Evolutionary conservation across 495 filamentous ascomycete genomes (phyloP).

Genomic region (Achaetomiella virescens): DNA sequence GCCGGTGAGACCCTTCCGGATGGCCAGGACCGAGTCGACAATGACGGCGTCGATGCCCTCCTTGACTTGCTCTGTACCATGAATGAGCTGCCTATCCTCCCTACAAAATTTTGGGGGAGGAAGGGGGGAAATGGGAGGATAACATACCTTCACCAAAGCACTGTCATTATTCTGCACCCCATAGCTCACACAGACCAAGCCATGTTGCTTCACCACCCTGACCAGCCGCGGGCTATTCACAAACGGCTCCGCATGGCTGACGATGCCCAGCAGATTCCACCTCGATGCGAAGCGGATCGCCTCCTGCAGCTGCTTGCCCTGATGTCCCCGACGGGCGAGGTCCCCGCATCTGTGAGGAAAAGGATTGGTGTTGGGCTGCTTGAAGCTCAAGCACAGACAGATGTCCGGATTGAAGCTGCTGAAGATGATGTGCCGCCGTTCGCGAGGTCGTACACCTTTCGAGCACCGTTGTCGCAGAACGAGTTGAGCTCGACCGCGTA

Average conservation of each 20-base stretch:
- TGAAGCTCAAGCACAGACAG: slow-evolving; percentile 87
- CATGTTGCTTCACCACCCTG: slow-evolving; percentile 90
- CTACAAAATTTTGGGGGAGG: not conserved
- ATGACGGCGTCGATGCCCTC: slow-evolving; percentile 97
- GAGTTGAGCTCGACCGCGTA: slow-evolving; percentile 96
- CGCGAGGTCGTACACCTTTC: slow-evolving; percentile 70
- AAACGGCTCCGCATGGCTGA: slow-evolving; percentile 75
- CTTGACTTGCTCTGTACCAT: slow-evolving; percentile 58
- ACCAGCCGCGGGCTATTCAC: slow-evolving; percentile 86
- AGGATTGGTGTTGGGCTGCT: slow-evolving; percentile 92
- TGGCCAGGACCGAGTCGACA: slow-evolving; percentile 84
- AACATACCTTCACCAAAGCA: slow-evolving; percentile 70
- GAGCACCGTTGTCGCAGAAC: slow-evolving; percentile 90
- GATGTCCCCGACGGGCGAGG: slow-evolving; percentile 71
- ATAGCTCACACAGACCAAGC: slow-evolving; percentile 94
- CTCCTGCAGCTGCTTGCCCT: slow-evolving; percentile 91
- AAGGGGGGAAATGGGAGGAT: not conserved
- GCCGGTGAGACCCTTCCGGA: slow-evolving; percentile 49
- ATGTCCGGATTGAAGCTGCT: slow-evolving; percentile 96
- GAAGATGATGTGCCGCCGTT: slow-evolving; percentile 83
- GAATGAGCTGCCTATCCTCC: too few relatives aligned
- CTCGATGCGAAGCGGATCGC: slow-evolving; percentile 86
- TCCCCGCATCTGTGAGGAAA: slow-evolving; percentile 87
- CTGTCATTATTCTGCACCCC: slow-evolving; percentile 83
- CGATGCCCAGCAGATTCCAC: slow-evolving; percentile 93